Evolutionary conservation across 805 yeast species (phyloP), one percentile per base, ranked within the genome.

Genomic region (Yarrowia sp.): DNA sequence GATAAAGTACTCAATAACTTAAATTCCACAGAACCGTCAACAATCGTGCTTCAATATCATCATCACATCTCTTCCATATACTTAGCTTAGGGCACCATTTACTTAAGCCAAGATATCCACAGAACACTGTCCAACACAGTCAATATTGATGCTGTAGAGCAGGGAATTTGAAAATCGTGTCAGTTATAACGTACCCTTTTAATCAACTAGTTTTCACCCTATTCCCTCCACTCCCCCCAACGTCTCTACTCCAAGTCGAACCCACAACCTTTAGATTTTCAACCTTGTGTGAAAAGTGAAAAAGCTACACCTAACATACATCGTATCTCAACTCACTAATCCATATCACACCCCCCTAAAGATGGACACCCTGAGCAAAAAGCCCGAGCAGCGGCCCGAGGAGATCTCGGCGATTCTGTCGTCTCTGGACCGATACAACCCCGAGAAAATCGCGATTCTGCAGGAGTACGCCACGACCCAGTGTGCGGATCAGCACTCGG

Each of bases 391-490:
- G 55, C 66, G 85, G 72, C 84, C 85, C 12, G 79, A 74, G 34
- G 74, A 74, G 47, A 74, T 83, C 65, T 76, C 78, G 52, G 79
- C 76, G 68, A 78, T 82, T 46, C 76, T 83, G 60, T 75, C 77
- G 69, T 74, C 82, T 47, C 76, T 83, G 61, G 81, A 79, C 67
- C 76, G 85, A 73, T 83, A 82, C 74, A 82, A 82, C 69, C 79
- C 79, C 20, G 78, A 78, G 13, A 81, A 80, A 24, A 78, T 80
- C 69, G 77, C 79, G 65, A 80, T 78, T 39, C 75, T 83, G 24
- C 83, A 83, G 72, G 81, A 80, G n/a, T 83, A 83, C 69, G 77
- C 82, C 50, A 72, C 72, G 42, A 70, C 74, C 30, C 85, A 83
- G 71, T 79, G 82, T 71, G 68, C 71, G 15, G 74, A 74, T 20